Evolutionary conservation across 352 stramenopile genomes (phyloP).

Genomic region (Aphanomyces invadans): DNA sequence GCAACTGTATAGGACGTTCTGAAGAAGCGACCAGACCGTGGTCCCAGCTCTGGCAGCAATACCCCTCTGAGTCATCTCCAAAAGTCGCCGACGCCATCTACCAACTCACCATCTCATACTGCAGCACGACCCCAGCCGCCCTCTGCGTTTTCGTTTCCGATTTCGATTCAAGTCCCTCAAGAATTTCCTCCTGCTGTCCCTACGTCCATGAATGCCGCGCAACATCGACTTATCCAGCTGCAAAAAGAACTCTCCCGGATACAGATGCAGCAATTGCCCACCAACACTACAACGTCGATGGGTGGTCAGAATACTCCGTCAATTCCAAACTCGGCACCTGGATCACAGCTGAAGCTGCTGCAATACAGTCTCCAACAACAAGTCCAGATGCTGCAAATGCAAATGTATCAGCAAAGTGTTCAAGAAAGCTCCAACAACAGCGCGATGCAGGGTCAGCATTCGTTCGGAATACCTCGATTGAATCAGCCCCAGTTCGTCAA

Average conservation of each 20-base stretch:
- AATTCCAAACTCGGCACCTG: constrained; percentile 40
- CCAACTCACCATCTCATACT: neutral
- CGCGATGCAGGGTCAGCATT: constrained; percentile 16
- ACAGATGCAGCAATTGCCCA: constrained; percentile 17
- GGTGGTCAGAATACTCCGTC: constrained; percentile 9
- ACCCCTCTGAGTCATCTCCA: constrained; percentile 2
- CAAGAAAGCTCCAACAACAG: constrained; percentile 4
- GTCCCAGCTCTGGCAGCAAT: constrained; percentile 16
- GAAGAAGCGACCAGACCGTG: constrained; percentile 61
- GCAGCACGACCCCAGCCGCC: neutral
- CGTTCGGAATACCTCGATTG: neutral
- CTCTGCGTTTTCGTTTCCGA: neutral
- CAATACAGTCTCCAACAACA: constrained; percentile 72
- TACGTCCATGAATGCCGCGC: constrained; percentile 1
- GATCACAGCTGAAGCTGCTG: constrained; percentile 66
- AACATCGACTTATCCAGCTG: constrained; percentile 17
- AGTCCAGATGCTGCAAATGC: constrained; percentile 77
- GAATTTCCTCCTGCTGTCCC: neutral
- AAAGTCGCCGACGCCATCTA: neutral
- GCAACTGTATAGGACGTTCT: constrained; percentile 45
- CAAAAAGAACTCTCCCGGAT: constrained; percentile 20
- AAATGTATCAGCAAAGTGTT: constrained; percentile 35
- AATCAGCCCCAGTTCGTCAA: constrained; percentile 20
- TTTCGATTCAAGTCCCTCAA: constrained; percentile 15
- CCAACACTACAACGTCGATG: neutral